Conservation (phyloP, 164 flowering plant species). For the Annona cherimola region DNA sequence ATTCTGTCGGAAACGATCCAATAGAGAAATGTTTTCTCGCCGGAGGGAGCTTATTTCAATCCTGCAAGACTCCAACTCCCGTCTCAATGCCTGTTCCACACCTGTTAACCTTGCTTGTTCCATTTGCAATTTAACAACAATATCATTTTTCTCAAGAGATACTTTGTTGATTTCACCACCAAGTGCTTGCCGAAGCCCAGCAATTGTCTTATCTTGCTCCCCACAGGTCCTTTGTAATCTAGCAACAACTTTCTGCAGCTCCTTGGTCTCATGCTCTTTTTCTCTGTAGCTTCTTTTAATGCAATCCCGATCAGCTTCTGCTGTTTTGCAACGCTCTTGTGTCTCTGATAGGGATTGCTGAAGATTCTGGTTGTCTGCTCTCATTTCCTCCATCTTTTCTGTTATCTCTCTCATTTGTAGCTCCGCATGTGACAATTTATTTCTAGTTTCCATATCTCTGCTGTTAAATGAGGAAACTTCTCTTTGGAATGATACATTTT, state of each 20-base stretch:
- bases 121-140: slow-evolving; percentile 41
- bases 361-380: slow-evolving; percentile 40
- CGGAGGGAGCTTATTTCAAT: slow-evolving; percentile 71
- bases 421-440: slow-evolving; percentile 34
- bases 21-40: slow-evolving; percentile 63
- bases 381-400: slow-evolving; percentile 32
- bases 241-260: slow-evolving; percentile 57
- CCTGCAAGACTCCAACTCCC: slow-evolving; percentile 65
- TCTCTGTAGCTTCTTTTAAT: slow-evolving; percentile 53
- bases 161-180: slow-evolving; percentile 38
- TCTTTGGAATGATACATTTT: slow-evolving; percentile 85
- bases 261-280: slow-evolving; percentile 72
- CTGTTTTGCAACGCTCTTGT: slow-evolving; percentile 37
- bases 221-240: slow-evolving; percentile 63
- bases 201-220: slow-evolving; percentile 86
- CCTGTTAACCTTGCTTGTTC: slow-evolving; percentile 80
- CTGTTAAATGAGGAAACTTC: slow-evolving; percentile 62
- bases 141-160: slow-evolving; percentile 37
- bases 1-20: slow-evolving; percentile 48
- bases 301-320: slow-evolving; percentile 48
- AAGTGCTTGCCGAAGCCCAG: slow-evolving; percentile 56
- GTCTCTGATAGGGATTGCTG: slow-evolving; percentile 37
- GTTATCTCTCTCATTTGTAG: slow-evolving; percentile 45
- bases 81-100: slow-evolving; percentile 68
- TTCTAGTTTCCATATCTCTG: slow-evolving; percentile 50